A percentile compares a stretch with the other conserved stretches of the same genome.
phyloP scores from a whole-genome alignment of 1,139 yeast genomes.

The Zhuliangozyma blackwelliae region DNA sequence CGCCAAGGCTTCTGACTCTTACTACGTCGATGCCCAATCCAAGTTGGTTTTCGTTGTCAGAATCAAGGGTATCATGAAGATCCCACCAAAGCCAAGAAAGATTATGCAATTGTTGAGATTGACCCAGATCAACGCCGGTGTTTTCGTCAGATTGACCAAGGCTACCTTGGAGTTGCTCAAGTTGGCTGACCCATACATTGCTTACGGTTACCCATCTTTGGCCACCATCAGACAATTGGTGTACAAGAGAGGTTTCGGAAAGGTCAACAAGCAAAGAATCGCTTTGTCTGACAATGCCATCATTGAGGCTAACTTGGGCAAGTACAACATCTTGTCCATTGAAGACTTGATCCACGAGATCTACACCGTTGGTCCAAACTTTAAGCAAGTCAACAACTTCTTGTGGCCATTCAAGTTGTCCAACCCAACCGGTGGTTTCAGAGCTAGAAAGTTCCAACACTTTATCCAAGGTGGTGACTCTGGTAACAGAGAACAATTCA shows the following conservation, averaged over 20 bases:
- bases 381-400: conserved; percentile 99
- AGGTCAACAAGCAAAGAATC: conserved; percentile 97
- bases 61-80: conserved; percentile 99
- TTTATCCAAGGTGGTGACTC: conserved; percentile 99
- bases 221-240: conserved; percentile 93
- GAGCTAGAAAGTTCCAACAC: conserved; percentile 99
- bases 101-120: conserved; percentile 96
- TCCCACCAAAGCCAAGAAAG: conserved; percentile 99
- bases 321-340: conserved; percentile 92
- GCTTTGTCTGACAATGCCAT: conserved; percentile 91
- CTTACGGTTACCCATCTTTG: conserved; percentile 99
- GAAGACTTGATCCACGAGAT: conserved; percentile 99
- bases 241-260: conserved; percentile 99
- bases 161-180: conserved; percentile 96
- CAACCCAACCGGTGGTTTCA: conserved; percentile 99
- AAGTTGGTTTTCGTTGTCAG: conserved; percentile 96
- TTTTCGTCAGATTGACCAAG: conserved; percentile 96
- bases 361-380: conserved; percentile 98
- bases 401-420: conserved; percentile 99
- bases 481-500: conserved; percentile 99
- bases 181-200: conserved; percentile 98
- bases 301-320: conserved; percentile 90
- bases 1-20: conserved; percentile 93
- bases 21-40: conserved; percentile 96
- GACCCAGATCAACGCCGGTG: conserved; percentile 98